Evolutionary conservation across 257 asterid genomes (phyloP).

Genomic region (Scutellaria barbata): DNA sequence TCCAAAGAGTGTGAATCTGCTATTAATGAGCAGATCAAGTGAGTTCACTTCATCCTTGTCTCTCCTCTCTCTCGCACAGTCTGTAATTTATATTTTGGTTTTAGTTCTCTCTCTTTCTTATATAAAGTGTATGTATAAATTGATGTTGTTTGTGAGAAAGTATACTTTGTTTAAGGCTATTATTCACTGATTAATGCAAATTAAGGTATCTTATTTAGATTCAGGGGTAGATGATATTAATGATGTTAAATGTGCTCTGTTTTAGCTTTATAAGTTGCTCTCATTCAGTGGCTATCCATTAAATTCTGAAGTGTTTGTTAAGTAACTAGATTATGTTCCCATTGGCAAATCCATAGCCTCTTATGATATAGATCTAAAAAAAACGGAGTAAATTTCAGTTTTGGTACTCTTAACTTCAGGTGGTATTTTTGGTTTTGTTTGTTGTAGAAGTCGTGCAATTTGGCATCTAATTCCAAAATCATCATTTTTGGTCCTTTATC

Average conservation of each 20-base stretch:
- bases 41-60: constrained; percentile 35
- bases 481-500: no score
- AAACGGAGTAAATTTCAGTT: no score
- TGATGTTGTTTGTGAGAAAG: no score
- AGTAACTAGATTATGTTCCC: not conserved
- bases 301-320: not conserved
- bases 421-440: no score
- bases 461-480: no score
- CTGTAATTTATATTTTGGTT: not conserved
- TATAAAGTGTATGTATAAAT: not conserved
- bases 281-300: not conserved
- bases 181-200: not conserved
- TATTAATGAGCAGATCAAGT: constrained; percentile 91
- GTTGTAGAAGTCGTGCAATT: no score
- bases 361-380: no score
- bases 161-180: not conserved
- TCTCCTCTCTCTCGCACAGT: not conserved
- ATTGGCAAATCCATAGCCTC: no score
- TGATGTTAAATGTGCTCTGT: not conserved
- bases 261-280: constrained; percentile 4
- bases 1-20: constrained; percentile 65
- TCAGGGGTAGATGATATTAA: not conserved
- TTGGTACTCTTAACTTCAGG: no score
- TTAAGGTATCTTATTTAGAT: not conserved
- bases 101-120: not conserved